Base-by-base conservation (phyloP, 768 basidiomycete genomes). In the Termitomyces bulborhizus region DNA sequence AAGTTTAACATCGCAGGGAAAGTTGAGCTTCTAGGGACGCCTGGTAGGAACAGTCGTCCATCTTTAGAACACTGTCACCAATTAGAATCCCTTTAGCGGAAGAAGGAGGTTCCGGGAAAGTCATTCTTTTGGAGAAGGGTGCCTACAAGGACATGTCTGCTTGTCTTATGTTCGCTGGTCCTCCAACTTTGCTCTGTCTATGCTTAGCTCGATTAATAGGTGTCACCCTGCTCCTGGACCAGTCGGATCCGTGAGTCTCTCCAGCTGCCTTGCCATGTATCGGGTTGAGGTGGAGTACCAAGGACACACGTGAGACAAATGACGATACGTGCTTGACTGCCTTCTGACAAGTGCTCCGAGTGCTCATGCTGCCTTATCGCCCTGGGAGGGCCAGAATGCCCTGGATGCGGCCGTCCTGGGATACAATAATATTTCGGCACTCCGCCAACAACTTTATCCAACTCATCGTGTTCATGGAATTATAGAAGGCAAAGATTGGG, bases 331-430 rank as follows among this genome's bases (percentile, higher is more conserved):
- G 16, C 43, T 15, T 43, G 16, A 12, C 21, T 46, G 41, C 16
- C 47, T 51, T 45, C 31, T 34, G 41, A 24, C 7, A 24, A 32
- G 26, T 6, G 8, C n/a, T 26, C 36, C 56, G 39, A 90, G 88
- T 11, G 88, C 90, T 3, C 90, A 90, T 64, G 89, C 88, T 3
- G 84, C 83, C 1, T 72, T 88, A 27, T 86, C 85, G 21, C 91
- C 90, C 24, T 93, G 91, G 90, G 87, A 92, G 66, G 91, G 90
- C 1, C 77, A 75, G 57, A 93, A 93, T 58, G 85, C 91, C 1
- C 69, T 93, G 12, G 92, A 95, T 64, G 93, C 93, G 0, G 90
- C 90, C n/a, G 86, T 93, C 4, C 75, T 91, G 3, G 86, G 88
- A 3, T 93, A 94, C 65, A 86, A 80, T 47, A 88, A 84, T 51